Evolutionary conservation across 495 filamentous ascomycete species (phyloP).

Genomic region (Neurospora terricola): DNA sequence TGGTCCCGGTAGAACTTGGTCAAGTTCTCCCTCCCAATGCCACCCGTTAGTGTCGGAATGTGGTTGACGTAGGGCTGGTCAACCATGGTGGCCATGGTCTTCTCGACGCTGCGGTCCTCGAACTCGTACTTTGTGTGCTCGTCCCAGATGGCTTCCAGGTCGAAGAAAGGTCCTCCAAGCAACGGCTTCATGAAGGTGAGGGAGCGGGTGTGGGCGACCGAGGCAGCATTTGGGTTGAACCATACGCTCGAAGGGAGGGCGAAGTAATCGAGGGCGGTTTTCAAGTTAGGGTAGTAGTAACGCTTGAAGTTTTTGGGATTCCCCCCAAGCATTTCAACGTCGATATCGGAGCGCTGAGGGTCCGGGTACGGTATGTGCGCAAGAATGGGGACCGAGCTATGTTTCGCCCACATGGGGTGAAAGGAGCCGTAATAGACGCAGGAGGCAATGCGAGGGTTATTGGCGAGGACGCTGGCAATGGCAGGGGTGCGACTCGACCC

Average conservation of each 20-base stretch:
- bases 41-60: constrained; percentile 55
- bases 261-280: constrained; percentile 19
- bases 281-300: constrained; percentile 24
- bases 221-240: constrained; percentile 28
- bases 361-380: constrained; percentile 11
- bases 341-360: not conserved
- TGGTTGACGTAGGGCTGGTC: constrained; percentile 52
- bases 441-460: constrained; percentile 19
- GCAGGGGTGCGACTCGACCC: not conserved
- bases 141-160: constrained; percentile 51
- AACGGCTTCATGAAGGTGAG: constrained; percentile 42
- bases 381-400: constrained; percentile 6
- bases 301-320: not conserved
- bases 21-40: constrained; percentile 58
- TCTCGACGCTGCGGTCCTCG: constrained; percentile 38
- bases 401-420: not conserved
- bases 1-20: constrained; percentile 62
- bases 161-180: constrained; percentile 44
- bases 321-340: not conserved
- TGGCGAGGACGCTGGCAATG: constrained; percentile 7
- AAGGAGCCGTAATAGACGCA: constrained; percentile 21
- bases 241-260: constrained; percentile 29
- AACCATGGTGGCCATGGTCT: constrained; percentile 51
- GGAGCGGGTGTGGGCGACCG: constrained; percentile 41
- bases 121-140: constrained; percentile 50